Evolutionary conservation across 2,329 filamentous ascomycete genomes (phyloP).

Genomic region (Lizonia empirigonia): DNA sequence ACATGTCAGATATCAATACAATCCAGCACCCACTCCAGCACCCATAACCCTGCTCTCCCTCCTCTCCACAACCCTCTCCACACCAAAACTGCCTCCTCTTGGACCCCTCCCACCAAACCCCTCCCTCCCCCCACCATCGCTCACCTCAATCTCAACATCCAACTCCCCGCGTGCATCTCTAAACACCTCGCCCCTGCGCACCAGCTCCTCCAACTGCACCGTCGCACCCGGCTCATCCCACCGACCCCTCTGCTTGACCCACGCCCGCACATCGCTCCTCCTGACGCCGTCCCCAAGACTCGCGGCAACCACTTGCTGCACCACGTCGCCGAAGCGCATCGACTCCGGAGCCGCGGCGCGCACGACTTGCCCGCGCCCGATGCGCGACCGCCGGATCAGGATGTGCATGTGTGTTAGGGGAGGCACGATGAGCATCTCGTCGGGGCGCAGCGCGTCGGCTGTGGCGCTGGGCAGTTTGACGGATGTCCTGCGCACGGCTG

Average conservation of each 20-base stretch:
- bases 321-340: not conserved
- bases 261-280: not conserved
- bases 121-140: not conserved
- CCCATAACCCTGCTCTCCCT: not conserved
- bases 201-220: not conserved
- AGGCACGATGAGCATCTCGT: slow-evolving; percentile 1
- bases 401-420: not conserved
- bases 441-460: not conserved
- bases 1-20: not conserved
- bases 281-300: not conserved
- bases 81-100: not conserved
- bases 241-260: not conserved
- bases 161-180: not conserved
- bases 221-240: not conserved
- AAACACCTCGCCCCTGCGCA: not conserved
- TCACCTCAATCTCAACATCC: not conserved
- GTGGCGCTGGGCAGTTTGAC: not conserved
- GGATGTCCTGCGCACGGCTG: not conserved
- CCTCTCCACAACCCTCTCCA: not conserved
- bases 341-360: not conserved
- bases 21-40: not conserved
- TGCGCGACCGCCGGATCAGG: not conserved
- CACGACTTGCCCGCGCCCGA: not conserved
- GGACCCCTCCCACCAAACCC: not conserved
- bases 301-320: not conserved